Evolutionary conservation across 768 basidiomycete species (phyloP).

Genomic region (Xanthoconium purpureum): DNA sequence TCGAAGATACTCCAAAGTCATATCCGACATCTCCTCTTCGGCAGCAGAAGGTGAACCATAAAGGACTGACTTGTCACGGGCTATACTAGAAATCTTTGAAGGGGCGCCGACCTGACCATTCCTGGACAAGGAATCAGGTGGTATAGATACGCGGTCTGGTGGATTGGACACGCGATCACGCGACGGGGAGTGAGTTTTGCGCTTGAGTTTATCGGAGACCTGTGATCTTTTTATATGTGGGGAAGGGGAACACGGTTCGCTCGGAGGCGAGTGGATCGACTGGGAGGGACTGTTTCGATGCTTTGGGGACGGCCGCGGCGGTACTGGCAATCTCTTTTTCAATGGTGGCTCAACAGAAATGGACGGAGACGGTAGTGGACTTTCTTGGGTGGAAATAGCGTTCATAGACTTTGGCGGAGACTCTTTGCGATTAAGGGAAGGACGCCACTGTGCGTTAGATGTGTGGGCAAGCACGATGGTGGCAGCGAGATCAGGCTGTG

Average conservation of each 20-base stretch:
- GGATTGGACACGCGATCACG: background rate
- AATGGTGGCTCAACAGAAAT: background rate
- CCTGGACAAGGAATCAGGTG: background rate
- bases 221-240: background rate
- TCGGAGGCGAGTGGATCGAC: background rate
- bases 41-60: background rate
- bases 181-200: background rate
- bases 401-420: background rate
- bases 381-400: background rate
- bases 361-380: background rate
- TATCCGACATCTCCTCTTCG: conserved; percentile 28
- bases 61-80: background rate
- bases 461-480: conserved; percentile 25
- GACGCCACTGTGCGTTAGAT: conserved; percentile 21
- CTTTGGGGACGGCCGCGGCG: conserved; percentile 16
- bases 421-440: background rate
- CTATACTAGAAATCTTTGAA: background rate
- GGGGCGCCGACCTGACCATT: background rate
- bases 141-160: background rate
- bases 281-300: conserved; percentile 7
- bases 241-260: background rate
- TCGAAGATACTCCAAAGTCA: conserved; percentile 30
- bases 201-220: conserved; percentile 1
- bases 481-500: conserved; percentile 25
- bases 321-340: conserved; percentile 18